Evolutionary conservation across 179 eudicot genomes (phyloP).

Genomic region (Silene noctiflora): DNA sequence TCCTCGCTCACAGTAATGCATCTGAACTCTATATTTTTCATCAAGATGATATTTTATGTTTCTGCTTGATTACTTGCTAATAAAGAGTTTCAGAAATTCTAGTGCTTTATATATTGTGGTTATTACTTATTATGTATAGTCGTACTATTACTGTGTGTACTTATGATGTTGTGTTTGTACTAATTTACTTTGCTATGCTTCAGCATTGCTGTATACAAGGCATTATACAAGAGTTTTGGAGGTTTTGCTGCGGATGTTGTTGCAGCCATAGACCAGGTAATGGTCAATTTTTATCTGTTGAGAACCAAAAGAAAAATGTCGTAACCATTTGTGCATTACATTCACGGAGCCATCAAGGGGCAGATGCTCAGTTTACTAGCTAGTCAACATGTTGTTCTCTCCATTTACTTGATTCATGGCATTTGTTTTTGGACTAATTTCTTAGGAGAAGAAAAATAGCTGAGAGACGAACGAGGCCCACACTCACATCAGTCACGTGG

Average conservation of each 20-base stretch:
- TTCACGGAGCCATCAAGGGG: neutral
- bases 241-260: constrained; percentile 85
- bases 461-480: neutral
- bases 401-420: neutral
- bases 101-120: neutral
- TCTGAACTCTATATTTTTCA: constrained; percentile 16
- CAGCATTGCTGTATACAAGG: constrained; percentile 77
- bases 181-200: constrained; percentile 14
- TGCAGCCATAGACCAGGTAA: constrained; percentile 85
- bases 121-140: neutral
- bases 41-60: neutral
- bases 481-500: neutral
- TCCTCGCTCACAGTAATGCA: constrained; percentile 86
- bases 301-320: neutral
- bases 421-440: neutral
- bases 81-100: neutral
- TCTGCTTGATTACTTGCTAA: neutral
- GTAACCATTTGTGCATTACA: too few relatives aligned
- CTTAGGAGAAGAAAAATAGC: neutral
- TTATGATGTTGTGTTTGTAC: neutral
- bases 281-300: neutral
- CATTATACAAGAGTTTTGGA: constrained; percentile 74
- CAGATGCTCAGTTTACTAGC: neutral
- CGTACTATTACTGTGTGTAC: neutral
- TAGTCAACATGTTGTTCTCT: neutral